These are phyloP conservation scores for Stagonosporopsis rhizophila DNA, from an alignment of 2,329 filamentous ascomycete genomes.

Conservation along the genomic window DNA sequence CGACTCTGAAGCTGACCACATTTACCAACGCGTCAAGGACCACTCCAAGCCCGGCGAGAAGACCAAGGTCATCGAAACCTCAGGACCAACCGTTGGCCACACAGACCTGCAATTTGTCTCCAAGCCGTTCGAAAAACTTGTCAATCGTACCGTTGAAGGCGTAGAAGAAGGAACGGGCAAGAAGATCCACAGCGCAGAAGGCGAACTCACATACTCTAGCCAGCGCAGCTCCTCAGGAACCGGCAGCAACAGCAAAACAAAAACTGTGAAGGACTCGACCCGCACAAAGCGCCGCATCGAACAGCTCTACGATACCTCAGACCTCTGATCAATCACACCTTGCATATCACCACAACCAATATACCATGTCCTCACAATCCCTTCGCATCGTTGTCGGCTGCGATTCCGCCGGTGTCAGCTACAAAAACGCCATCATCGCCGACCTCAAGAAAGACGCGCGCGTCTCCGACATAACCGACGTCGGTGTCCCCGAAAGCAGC, in stretches of 20 bases:
- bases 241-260: conserved; percentile 12
- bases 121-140: conserved; percentile 47
- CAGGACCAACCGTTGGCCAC: conserved; percentile 43
- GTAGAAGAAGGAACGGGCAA: conserved; percentile 37
- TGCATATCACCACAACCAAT: neutral
- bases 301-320: conserved; percentile 43
- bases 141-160: conserved; percentile 43
- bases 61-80: conserved; percentile 45
- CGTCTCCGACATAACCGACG: conserved; percentile 73
- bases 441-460: conserved; percentile 72
- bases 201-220: conserved; percentile 31
- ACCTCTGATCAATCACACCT: conserved; percentile 32
- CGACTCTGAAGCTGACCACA: conserved; percentile 49
- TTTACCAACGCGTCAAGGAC: conserved; percentile 48
- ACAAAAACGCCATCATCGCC: conserved; percentile 79
- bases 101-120: conserved; percentile 45
- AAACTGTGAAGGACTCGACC: conserved; percentile 13
- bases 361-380: conserved; percentile 26
- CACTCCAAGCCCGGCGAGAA: conserved; percentile 44
- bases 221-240: conserved; percentile 17
- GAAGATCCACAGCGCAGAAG: conserved; percentile 31
- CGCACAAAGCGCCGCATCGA: conserved; percentile 29
- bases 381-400: conserved; percentile 69
- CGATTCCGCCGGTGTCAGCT: conserved; percentile 76
- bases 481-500: conserved; percentile 69